phyloP scores from a whole-genome alignment of 495 filamentous ascomycete genomes.

The Aspergillus cavernicola region DNA sequence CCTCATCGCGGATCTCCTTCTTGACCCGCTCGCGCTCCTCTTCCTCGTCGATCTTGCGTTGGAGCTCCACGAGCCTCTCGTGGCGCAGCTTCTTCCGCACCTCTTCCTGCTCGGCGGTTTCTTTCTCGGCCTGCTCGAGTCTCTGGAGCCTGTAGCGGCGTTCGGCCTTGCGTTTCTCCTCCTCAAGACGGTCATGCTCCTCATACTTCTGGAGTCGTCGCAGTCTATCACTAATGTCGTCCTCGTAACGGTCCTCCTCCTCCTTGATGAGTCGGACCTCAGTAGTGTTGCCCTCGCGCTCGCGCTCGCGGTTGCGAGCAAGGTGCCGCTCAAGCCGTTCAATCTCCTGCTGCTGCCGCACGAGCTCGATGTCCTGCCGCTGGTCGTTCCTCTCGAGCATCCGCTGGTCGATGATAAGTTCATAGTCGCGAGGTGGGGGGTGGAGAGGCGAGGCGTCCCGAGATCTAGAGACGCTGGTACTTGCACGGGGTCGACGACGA shows the following conservation, averaged over 20 bases:
- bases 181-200: conserved; percentile 28
- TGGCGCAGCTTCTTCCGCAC: conserved; percentile 17
- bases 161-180: conserved; percentile 31
- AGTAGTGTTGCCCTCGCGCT: too few relatives aligned
- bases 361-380: conserved; percentile 40
- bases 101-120: conserved; percentile 26
- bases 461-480: conserved; percentile 15
- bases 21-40: conserved; percentile 39
- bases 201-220: conserved; percentile 32
- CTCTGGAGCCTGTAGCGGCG: conserved; percentile 26
- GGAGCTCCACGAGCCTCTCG: conserved; percentile 29
- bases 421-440: conserved; percentile 28
- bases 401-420: conserved; percentile 36
- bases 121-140: conserved; percentile 30
- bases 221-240: conserved; percentile 33
- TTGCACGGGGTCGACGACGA: conserved; percentile 21
- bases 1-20: conserved; percentile 36
- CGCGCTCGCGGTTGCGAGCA: conserved; percentile 29
- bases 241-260: conserved; percentile 37
- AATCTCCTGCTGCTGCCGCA: conserved; percentile 42
- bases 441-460: conserved; percentile 18
- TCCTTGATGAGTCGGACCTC: conserved; percentile 27
- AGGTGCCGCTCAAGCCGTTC: conserved; percentile 44
- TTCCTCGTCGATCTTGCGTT: conserved; percentile 41
- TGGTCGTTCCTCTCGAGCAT: conserved; percentile 35